These are phyloP conservation scores for Apiotrichum akiyoshidainum DNA, from an alignment of 1,284 basidiomycete species.

Conservation along the genomic window DNA sequence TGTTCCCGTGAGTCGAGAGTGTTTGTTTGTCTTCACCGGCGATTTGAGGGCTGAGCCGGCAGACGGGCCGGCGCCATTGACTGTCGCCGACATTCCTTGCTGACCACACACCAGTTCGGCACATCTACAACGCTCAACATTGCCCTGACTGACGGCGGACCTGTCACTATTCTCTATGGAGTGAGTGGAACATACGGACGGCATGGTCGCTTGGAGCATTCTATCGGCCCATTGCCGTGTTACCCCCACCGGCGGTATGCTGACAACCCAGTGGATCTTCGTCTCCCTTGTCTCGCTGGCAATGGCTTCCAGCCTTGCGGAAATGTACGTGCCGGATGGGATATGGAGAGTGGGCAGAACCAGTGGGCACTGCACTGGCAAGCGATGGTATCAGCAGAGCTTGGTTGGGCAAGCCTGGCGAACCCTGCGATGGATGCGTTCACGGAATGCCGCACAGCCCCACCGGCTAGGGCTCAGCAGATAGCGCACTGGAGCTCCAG, in stretches of 20 bases:
- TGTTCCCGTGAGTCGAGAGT: slow-evolving; percentile 23
- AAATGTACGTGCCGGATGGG: slow-evolving; percentile 40
- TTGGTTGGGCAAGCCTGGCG: not conserved
- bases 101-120: slow-evolving; percentile 36
- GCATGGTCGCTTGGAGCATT: too few relatives aligned
- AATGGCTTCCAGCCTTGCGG: slow-evolving; percentile 52
- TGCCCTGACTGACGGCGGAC: slow-evolving; percentile 52
- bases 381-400: too few relatives aligned
- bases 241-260: not conserved
- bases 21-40: not conserved
- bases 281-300: slow-evolving; percentile 53
- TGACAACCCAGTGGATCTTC: slow-evolving; percentile 46
- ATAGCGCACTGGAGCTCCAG: not conserved
- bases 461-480: too few relatives aligned
- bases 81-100: not conserved
- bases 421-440: not conserved
- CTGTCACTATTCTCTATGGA: slow-evolving; percentile 51
- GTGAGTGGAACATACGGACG: slow-evolving; percentile 24
- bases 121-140: slow-evolving; percentile 51
- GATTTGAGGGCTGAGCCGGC: not conserved
- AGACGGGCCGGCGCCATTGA: too few relatives aligned
- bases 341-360: not conserved
- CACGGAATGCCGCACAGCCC: too few relatives aligned
- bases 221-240: too few relatives aligned
- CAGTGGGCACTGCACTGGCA: too few relatives aligned